These are phyloP conservation scores for Chrysosporium queenslandicum DNA, from an alignment of 2,329 filamentous ascomycete species.

Conservation along the genomic window DNA sequence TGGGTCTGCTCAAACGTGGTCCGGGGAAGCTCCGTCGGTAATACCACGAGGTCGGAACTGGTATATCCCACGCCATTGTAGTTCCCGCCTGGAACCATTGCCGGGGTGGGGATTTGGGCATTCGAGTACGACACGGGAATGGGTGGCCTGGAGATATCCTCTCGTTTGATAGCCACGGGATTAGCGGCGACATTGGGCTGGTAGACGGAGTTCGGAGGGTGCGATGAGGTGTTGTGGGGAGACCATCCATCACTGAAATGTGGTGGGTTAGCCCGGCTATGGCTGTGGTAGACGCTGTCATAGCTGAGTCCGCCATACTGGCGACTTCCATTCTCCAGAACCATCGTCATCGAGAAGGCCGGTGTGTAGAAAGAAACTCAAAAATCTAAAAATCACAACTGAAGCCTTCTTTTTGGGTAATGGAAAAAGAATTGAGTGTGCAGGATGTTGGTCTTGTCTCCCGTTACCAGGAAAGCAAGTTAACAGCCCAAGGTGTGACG, in stretches of 20 bases:
- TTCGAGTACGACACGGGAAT: slow-evolving; percentile 61
- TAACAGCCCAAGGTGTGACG: slow-evolving; percentile 8
- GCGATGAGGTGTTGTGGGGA: slow-evolving; percentile 42
- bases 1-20: slow-evolving; percentile 59
- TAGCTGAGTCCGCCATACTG: slow-evolving; percentile 69
- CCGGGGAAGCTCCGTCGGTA: slow-evolving; percentile 67
- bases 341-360: slow-evolving; percentile 72
- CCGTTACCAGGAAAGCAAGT: not conserved
- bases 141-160: slow-evolving; percentile 43
- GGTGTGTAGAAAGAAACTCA: not conserved
- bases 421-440: not conserved
- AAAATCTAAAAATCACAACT: not conserved
- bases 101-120: slow-evolving; percentile 61
- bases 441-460: not conserved
- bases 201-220: slow-evolving; percentile 53
- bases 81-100: slow-evolving; percentile 59
- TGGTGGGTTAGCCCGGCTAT: slow-evolving; percentile 52
- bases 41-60: slow-evolving; percentile 56
- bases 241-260: slow-evolving; percentile 92
- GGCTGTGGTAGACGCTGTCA: slow-evolving; percentile 62
- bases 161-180: slow-evolving; percentile 47
- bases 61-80: slow-evolving; percentile 53
- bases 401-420: not conserved
- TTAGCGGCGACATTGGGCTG: slow-evolving; percentile 52
- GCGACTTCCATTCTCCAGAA: slow-evolving; percentile 80